Base-by-base conservation (phyloP, 768 basidiomycete species). In the Russula compacta region DNA sequence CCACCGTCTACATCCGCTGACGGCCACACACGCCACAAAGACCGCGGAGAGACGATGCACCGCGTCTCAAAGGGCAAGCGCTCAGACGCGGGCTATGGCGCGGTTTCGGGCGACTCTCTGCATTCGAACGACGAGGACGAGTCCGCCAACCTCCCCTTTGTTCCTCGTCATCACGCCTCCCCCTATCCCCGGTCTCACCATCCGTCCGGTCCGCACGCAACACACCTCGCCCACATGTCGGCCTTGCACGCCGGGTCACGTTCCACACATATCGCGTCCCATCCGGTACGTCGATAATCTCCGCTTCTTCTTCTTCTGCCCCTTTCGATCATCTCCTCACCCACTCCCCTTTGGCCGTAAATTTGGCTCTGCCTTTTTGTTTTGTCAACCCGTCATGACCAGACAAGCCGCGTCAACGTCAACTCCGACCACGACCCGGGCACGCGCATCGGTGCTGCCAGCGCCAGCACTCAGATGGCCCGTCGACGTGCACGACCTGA, bases 281-380 rank as follows among this genome's bases (percentile, higher is more conserved):
- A 66, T 44, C 55, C 58, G 40, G 65, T 66, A 56, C 38, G 60
- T 61, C 19, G 19, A 53, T 49, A n/a, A n/a, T 29, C 24, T 4
- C 9, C 36, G 12, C 53, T 9, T 32, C 43, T 51, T 38, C 8
- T 29, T 40, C 6, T n/a, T 17, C 24, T 29, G 24, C 24, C 24
- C 24, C 6, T 11, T 36, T 38, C 36, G 7, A 24, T 4, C 11
- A 11, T 33, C 15, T 35, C 33, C 46, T 6, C 11, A 38, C 15
- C 38, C 11, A 15, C 42, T 40, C 12, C 33, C 15, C 35, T 47
- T 29, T 3, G 24, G 14, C 44, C 39, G 17, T 11, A 48, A 11
- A 17, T 14, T 24, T 36, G 33, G n/a, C 17, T 15, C 12, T 49
- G 32, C 40, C 42, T 57, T 29, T 43, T 39, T 50, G 47, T 56